A percentile compares a stretch with the other conserved stretches of the same genome.
phyloP scores from a whole-genome alignment of 768 basidiomycete genomes.

The Strobilomyces dryophilus region DNA sequence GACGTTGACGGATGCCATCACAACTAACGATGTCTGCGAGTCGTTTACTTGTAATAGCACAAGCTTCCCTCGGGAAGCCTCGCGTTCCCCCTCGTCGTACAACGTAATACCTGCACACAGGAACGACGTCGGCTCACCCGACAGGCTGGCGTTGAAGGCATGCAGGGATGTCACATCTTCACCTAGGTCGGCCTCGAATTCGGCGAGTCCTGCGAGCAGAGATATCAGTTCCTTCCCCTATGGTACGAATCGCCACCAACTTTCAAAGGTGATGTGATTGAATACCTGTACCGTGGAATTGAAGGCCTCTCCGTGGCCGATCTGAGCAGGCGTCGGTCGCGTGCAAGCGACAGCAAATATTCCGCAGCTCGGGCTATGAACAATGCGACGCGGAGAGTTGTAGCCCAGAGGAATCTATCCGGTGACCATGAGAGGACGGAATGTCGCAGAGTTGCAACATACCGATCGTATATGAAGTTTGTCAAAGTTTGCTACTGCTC shows the following conservation, averaged over 20 bases:
- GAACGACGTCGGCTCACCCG: slow-evolving; percentile 33
- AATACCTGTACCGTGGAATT: slow-evolving; percentile 62
- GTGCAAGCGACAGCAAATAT: slow-evolving; percentile 66
- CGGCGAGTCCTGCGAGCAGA: slow-evolving; percentile 20
- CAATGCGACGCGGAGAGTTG: slow-evolving; percentile 67
- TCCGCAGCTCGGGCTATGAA: slow-evolving; percentile 49
- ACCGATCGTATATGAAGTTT: slow-evolving; percentile 82
- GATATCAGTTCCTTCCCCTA: slow-evolving; percentile 1
- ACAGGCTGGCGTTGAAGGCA: slow-evolving; percentile 27
- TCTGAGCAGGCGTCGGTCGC: slow-evolving; percentile 47
- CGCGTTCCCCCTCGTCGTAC: slow-evolving; percentile 40
- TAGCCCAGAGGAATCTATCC: slow-evolving; percentile 65
- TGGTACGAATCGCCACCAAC: slow-evolving; percentile 38
- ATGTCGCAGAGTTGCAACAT: slow-evolving; percentile 15
- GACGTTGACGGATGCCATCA: slow-evolving; percentile 44
- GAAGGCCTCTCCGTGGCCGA: slow-evolving; percentile 45
- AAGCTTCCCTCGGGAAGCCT: slow-evolving; percentile 56
- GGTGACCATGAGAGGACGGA: not conserved
- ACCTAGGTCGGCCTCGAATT: slow-evolving; percentile 32
- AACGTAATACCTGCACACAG: slow-evolving; percentile 50
- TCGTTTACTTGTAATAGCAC: slow-evolving; percentile 44
- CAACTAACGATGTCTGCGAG: slow-evolving; percentile 18
- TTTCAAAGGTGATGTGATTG: slow-evolving; percentile 58
- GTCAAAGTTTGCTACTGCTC: slow-evolving; percentile 60
- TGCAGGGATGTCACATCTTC: slow-evolving; percentile 64